Conservation (phyloP, 805 yeast genomes). For the Scheffersomyces coipomensis region DNA sequence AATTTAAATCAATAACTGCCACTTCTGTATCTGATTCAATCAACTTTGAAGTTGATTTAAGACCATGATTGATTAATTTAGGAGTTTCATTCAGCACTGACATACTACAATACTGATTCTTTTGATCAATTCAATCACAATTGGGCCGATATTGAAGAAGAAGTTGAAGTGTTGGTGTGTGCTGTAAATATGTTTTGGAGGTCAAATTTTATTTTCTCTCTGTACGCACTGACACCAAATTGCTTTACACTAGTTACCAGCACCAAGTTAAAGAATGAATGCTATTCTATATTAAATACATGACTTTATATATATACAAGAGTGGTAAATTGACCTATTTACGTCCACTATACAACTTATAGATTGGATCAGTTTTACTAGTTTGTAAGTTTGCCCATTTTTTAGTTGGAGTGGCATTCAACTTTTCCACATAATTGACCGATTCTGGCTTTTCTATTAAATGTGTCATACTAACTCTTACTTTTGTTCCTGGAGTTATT, state of each 20-base stretch:
- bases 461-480: constrained; percentile 69
- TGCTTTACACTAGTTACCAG: too few species aligned
- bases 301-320: neutral
- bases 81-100: constrained; percentile 29
- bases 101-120: too few species aligned
- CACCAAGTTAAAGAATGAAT: too few species aligned
- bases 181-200: too few species aligned
- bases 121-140: too few species aligned
- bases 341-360: constrained; percentile 62
- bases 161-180: too few species aligned
- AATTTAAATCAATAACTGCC: constrained; percentile 44
- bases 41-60: constrained; percentile 26
- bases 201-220: too few species aligned
- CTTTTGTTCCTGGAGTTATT: constrained; percentile 58
- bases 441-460: constrained; percentile 48
- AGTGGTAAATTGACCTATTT: constrained; percentile 19
- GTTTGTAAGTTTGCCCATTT: constrained; percentile 56
- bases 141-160: too few species aligned
- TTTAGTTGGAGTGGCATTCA: constrained; percentile 63
- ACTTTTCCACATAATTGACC: constrained; percentile 53
- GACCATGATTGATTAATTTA: constrained; percentile 24
- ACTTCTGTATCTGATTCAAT: constrained; percentile 42
- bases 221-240: too few species aligned
- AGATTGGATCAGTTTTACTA: constrained; percentile 45
- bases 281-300: too few species aligned